phyloP scores from a whole-genome alignment of 1,139 yeast genomes.

The Taiozyma sp. region DNA sequence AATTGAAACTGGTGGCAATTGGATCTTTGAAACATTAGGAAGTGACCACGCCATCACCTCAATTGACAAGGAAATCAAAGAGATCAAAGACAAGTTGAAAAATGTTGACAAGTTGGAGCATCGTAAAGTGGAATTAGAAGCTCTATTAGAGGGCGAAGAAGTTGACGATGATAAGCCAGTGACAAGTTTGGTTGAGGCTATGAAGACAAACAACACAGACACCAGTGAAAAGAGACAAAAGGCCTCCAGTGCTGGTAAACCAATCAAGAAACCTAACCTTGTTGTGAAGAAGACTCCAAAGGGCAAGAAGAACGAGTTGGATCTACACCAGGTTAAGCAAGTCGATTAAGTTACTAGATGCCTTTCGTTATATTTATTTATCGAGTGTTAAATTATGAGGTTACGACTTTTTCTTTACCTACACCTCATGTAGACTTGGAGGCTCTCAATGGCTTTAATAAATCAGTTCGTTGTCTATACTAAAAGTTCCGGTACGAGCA shows the following conservation, averaged over 20 bases:
- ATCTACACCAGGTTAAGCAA: not conserved
- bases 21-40: slow-evolving; percentile 45
- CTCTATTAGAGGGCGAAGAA: slow-evolving; percentile 28
- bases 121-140: slow-evolving; percentile 22
- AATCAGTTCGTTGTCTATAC: not conserved
- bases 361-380: not conserved
- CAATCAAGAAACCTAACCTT: not conserved
- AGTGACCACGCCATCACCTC: slow-evolving; percentile 55
- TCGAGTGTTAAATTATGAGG: not conserved
- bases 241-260: not conserved
- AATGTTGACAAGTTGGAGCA: slow-evolving; percentile 30
- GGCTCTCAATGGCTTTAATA: not conserved
- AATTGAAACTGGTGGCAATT: slow-evolving; percentile 47
- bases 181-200: not conserved
- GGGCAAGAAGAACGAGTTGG: not conserved
- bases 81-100: slow-evolving; percentile 47
- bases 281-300: not conserved
- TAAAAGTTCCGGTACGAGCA: not conserved
- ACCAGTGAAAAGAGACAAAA: not conserved
- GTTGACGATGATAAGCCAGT: not conserved
- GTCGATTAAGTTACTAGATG: not conserved
- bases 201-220: not conserved
- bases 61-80: slow-evolving; percentile 62
- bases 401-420: not conserved
- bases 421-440: not conserved